phyloP scores from a whole-genome alignment of 2,329 filamentous ascomycete species.

The Helotiales sp. region DNA sequence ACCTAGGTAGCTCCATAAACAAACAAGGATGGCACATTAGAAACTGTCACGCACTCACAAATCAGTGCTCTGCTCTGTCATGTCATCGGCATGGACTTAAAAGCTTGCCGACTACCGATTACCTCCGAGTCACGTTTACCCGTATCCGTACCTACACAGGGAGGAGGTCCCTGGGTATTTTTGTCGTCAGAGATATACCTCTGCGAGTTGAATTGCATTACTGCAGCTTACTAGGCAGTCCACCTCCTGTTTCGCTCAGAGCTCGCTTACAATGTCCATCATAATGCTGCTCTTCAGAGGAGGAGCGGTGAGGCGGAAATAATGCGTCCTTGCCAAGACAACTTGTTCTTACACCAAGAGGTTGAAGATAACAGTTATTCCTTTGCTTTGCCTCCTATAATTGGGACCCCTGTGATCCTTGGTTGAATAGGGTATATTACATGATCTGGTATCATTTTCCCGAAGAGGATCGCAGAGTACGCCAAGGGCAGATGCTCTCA shows the following conservation, averaged over 20 bases:
- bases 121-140: slow-evolving; percentile 4
- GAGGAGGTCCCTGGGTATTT: background rate
- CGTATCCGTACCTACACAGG: background rate
- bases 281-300: no score
- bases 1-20: background rate
- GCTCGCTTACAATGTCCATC: no score
- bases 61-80: no score
- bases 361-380: background rate
- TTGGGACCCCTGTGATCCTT: background rate
- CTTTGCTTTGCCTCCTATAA: background rate
- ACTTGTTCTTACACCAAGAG: background rate
- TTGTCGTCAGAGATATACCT: no score
- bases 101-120: background rate
- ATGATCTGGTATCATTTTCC: background rate
- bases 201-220: no score
- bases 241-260: no score
- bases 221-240: no score
- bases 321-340: no score
- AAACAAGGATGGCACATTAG: background rate
- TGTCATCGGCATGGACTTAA: slow-evolving; percentile 5
- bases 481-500: background rate
- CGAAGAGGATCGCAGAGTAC: background rate
- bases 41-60: background rate
- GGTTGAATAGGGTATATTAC: background rate
- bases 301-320: no score